Base-by-base conservation (phyloP, 139 green algal genomes). In the Tetratostichococcus sp. region DNA sequence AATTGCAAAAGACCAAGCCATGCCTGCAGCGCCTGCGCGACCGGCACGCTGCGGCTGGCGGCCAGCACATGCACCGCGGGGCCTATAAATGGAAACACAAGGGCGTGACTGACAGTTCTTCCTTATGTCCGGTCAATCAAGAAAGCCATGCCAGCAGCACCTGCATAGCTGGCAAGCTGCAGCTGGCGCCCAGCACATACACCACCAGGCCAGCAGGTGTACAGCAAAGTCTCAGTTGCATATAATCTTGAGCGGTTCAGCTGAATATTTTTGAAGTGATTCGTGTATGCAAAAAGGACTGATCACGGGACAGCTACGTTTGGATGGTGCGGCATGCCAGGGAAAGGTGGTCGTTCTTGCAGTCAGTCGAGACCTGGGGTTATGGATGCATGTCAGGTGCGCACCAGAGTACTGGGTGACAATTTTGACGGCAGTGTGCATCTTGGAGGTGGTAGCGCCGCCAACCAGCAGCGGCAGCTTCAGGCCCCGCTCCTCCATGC, bases 371-470 rank as follows among this genome's bases (percentile, higher is more conserved):
- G 39, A 50, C 8, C 14, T 50, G 8, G 39, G 39, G 8, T 22
- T 50, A 8, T 50, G 8, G 39, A 22, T 50, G 8, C 8, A 14
- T 14, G 39, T 50, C 8, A 14, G 8, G 39, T 14, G 14, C 50
- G 11, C 14, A 62, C 50, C 50, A 28, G 80, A 89, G 89, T 97
- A 99, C 68, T 89, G 85, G 2, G 95, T 93, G 23, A 87, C 90
- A 33, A 99, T 92, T 90, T 99, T 99, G 23, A 99, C 95, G 0
- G 95, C 95, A 0, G 95, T 99, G 90, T 99, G 95, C 94, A 99
- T 98, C 84, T 97, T 97, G 81, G 82, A 93, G 25, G 95, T 99
- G 30, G 95, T 99, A 42, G 95, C 95, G 14, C 95, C 95, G 35
- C 95, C 95, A 66, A 99, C 97, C 3, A 99, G 91, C 62, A 99